Percentiles rank a stretch among this genome's conserved stretches.
These are phyloP conservation scores for Colletotrichum somersetense DNA, from an alignment of 2,329 filamentous ascomycete species.

Conservation along the genomic window DNA sequence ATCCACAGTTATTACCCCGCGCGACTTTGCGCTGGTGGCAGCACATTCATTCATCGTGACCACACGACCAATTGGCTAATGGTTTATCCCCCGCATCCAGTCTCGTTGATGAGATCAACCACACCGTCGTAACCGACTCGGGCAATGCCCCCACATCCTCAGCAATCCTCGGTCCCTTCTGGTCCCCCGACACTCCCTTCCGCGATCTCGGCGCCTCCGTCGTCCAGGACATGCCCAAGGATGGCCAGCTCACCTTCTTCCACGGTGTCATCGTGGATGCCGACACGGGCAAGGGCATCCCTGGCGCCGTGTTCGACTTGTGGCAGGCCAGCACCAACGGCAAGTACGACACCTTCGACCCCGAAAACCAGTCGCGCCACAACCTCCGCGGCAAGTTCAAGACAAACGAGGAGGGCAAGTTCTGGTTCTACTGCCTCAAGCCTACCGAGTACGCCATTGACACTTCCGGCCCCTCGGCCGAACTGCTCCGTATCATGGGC, in stretches of 20 bases:
- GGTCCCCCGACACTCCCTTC: slow-evolving; percentile 43
- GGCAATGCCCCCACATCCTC: slow-evolving; percentile 39
- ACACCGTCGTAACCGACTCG: slow-evolving; percentile 35
- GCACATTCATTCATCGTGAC: background rate
- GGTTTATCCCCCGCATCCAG: background rate
- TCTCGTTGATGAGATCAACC: slow-evolving; percentile 42
- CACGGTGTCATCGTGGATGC: slow-evolving; percentile 42
- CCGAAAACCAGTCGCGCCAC: slow-evolving; percentile 69
- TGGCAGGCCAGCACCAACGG: slow-evolving; percentile 73
- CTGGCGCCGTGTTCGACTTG: slow-evolving; percentile 67
- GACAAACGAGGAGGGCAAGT: slow-evolving; percentile 71
- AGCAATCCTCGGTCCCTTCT: slow-evolving; percentile 42
- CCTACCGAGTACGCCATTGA: slow-evolving; percentile 74
- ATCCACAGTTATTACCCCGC: slow-evolving; percentile 6
- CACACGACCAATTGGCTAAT: background rate
- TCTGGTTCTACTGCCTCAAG: slow-evolving; percentile 73
- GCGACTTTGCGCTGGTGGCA: background rate
- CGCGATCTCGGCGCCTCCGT: slow-evolving; percentile 40
- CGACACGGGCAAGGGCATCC: slow-evolving; percentile 45
- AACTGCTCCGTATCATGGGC: slow-evolving; percentile 45
- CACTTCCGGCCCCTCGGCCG: slow-evolving; percentile 58
- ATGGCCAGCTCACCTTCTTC: slow-evolving; percentile 40
- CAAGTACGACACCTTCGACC: slow-evolving; percentile 73
- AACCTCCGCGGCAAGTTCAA: slow-evolving; percentile 75
- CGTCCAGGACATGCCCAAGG: slow-evolving; percentile 40